These are phyloP conservation scores for Perilla frutescens DNA, from an alignment of 257 asterid genomes.

Conservation along the genomic window DNA sequence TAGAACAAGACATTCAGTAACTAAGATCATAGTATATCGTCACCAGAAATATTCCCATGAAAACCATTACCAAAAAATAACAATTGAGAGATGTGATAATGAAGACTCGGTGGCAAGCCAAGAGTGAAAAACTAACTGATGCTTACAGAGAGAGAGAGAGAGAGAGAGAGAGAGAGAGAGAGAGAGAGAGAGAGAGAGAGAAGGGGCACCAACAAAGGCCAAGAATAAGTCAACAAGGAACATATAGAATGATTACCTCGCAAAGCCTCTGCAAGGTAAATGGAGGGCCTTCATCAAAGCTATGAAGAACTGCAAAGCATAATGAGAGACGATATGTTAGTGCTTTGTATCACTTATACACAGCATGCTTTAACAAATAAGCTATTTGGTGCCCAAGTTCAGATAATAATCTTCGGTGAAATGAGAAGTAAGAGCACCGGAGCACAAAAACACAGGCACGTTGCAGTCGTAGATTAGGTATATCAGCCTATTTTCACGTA, in stretches of 20 bases:
- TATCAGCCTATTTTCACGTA: background rate
- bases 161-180: too few species aligned
- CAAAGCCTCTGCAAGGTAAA: constrained; percentile 96
- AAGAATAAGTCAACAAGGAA: constrained; percentile 17
- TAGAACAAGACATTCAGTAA: constrained; percentile 15
- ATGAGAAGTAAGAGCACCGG: constrained; percentile 11
- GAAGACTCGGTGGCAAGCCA: constrained; percentile 6
- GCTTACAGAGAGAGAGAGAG: constrained; percentile 5
- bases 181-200: background rate
- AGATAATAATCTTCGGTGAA: background rate
- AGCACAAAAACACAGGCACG: constrained; percentile 6
- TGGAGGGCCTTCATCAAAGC: constrained; percentile 94
- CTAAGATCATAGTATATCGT: background rate
- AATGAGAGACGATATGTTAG: constrained; percentile 18
- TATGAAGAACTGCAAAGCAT: constrained; percentile 72
- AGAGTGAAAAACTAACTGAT: constrained; percentile 9
- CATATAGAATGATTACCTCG: constrained; percentile 59
- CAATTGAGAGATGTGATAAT: constrained; percentile 5
- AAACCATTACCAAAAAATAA: background rate
- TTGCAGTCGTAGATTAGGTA: background rate
- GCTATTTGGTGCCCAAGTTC: constrained; percentile 1
- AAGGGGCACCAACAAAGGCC: background rate
- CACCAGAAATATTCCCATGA: background rate
- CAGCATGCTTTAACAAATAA: constrained; percentile 1
- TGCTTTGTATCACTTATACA: background rate